A percentile compares a stretch with the other conserved stretches of the same genome.
These are phyloP conservation scores for Aspergillus pseudotamarii DNA, from an alignment of 2,329 filamentous ascomycete genomes.

Conservation along the genomic window DNA sequence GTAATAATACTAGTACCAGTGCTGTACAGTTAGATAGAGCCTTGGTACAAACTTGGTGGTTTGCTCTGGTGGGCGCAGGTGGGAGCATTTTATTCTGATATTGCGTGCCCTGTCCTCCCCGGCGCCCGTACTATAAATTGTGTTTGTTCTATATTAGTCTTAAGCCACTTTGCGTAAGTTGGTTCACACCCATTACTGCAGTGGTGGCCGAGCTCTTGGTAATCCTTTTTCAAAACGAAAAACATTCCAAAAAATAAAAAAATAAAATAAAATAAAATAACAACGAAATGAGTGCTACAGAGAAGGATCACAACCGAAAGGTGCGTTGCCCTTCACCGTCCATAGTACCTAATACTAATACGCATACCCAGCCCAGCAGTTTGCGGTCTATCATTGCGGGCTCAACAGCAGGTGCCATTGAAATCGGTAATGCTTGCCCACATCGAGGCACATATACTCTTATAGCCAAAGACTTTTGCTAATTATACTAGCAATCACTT, in stretches of 20 bases:
- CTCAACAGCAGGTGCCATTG: conserved; percentile 88
- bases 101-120: background rate
- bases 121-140: background rate
- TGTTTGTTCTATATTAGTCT: background rate
- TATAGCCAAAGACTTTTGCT: conserved; percentile 13
- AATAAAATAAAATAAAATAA: too few relatives aligned
- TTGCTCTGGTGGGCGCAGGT: background rate
- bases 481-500: conserved; percentile 74
- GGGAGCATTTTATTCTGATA: background rate
- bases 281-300: conserved; percentile 33
- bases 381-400: conserved; percentile 90
- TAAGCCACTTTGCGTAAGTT: background rate
- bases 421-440: conserved; percentile 69
- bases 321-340: conserved; percentile 24
- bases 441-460: background rate
- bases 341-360: conserved; percentile 19
- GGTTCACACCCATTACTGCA: background rate
- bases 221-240: conserved; percentile 10
- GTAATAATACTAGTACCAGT: background rate
- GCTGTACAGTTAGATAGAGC: background rate
- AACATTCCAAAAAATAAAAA: too few relatives aligned
- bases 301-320: conserved; percentile 43
- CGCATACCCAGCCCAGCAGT: conserved; percentile 65
- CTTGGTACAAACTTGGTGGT: background rate
- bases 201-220: background rate